Base-by-base conservation (phyloP, 129 eudicot genomes). In the Artemisia annua region DNA sequence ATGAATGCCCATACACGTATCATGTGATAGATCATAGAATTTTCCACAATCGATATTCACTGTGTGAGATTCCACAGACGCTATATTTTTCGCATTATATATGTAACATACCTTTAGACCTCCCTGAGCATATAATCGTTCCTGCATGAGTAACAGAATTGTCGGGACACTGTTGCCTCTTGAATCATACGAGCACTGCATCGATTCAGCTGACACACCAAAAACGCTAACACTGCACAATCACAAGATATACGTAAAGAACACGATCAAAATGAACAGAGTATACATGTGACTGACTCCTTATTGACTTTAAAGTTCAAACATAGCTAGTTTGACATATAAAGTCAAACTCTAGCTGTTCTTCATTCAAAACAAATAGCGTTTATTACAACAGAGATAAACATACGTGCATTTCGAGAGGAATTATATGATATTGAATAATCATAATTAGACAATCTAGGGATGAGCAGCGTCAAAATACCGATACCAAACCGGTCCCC, bases 111-210 rank as follows among this genome's bases (percentile, higher is more conserved):
- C 98, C 92, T 87, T 85, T 44, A 93, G 87, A 79, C 98, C 98
- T 70, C 80, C 90, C 77, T 93, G 98, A 46, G 87, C 66, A 60
- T 93, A 93, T 75, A 93, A 81, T 44, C 91, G 85, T 72, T 90
- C 88, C 74, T 93, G 98, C 98, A 93, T 86, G 69, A 93, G 87
- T 69, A 93, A 62, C 43, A 93, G 96, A 66, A 93, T 93, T 8
- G 91, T 93, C 3, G 97, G 98, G 74, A 93, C 97, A 52, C 98
- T 93, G 22, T 93, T 93, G 57, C 98, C 96, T 75, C 90, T 83
- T 73, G 85, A 71, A 73, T 93, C 97, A 70, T 84, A 93, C 48
- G 96, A 85, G 74, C 97, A 63, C 50, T 63, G 68, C 68, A 63
- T 35, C 24, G 68, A 63, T 8, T 63, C 68, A 30, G 68, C 68